Percentiles rank a stretch among this genome's conserved stretches.
Conservation (phyloP, 1,139 yeast species). For the Suhomyces kunorum region DNA sequence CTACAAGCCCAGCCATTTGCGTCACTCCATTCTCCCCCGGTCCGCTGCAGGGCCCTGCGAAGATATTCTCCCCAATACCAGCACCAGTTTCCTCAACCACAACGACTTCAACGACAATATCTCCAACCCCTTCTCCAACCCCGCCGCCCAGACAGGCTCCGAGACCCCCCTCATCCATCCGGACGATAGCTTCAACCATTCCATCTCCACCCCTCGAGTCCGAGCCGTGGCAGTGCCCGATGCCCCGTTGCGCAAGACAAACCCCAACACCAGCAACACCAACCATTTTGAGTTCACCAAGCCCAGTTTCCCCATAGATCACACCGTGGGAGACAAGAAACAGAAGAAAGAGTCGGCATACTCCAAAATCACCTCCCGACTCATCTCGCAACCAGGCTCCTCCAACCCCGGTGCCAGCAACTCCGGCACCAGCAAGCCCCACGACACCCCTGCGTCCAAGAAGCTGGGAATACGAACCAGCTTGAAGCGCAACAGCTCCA, state of each 20-base stretch:
- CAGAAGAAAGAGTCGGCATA: conserved; percentile 34
- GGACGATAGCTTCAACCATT: conserved; percentile 28
- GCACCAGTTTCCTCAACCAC: conserved; percentile 7
- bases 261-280: conserved; percentile 25
- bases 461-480: conserved; percentile 18
- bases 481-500: conserved; percentile 34
- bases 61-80: conserved; percentile 14
- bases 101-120: conserved; percentile 17
- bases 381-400: conserved; percentile 48
- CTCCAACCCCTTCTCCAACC: conserved; percentile 29
- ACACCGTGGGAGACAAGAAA: conserved; percentile 17
- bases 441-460: conserved; percentile 19
- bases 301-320: conserved; percentile 32
- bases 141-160: conserved; percentile 1
- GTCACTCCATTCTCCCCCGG: conserved; percentile 5
- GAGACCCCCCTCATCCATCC: conserved; percentile 18
- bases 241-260: conserved; percentile 54
- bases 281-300: conserved; percentile 36
- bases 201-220: conserved; percentile 50
- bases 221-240: conserved; percentile 47
- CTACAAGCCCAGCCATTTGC: conserved; percentile 37
- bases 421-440: conserved; percentile 6
- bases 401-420: neutral
- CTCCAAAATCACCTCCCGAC: conserved; percentile 54
- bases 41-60: conserved; percentile 9